phyloP scores from a whole-genome alignment of 2,329 filamentous ascomycete genomes.

The Fusarium gaditjirri region DNA sequence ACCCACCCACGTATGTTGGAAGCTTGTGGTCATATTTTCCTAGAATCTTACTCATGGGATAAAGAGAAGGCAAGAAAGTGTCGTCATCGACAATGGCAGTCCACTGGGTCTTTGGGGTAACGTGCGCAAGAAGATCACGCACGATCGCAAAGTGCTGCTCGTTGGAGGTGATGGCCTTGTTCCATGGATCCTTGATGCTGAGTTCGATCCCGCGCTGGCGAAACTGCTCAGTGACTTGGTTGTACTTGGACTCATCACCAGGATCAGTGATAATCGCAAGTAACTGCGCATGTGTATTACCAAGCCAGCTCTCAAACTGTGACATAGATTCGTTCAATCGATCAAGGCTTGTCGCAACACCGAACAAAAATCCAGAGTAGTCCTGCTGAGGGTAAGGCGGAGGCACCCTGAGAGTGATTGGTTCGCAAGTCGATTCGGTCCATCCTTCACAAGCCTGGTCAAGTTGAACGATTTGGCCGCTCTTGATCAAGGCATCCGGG shows the following conservation, averaged over 20 bases:
- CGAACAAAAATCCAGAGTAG: constrained; percentile 66
- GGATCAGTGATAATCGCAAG: constrained; percentile 63
- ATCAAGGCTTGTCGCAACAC: constrained; percentile 63
- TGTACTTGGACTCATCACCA: constrained; percentile 43
- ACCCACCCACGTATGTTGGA: constrained; percentile 64
- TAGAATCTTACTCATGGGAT: constrained; percentile 60
- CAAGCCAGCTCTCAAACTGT: constrained; percentile 66
- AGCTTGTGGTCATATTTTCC: constrained; percentile 58
- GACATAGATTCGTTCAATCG: constrained; percentile 62
- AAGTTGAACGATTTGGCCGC: constrained; percentile 46
- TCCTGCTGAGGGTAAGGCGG: constrained; percentile 53
- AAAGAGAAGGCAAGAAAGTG: constrained; percentile 69
- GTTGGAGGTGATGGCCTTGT: constrained; percentile 54
- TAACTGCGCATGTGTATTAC: constrained; percentile 61
- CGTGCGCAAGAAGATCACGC: constrained; percentile 58
- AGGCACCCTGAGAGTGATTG: constrained; percentile 60
- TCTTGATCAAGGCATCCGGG: constrained; percentile 51
- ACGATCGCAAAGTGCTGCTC: constrained; percentile 69
- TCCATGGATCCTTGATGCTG: constrained; percentile 48
- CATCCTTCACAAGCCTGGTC: constrained; percentile 42
- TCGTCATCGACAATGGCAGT: constrained; percentile 70
- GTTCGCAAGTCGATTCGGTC: constrained; percentile 49
- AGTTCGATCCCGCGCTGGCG: constrained; percentile 48
- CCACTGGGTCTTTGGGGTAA: constrained; percentile 61
- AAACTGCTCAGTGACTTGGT: constrained; percentile 45